Evolutionary conservation across 176 grass and related monocot genomes (phyloP), one percentile per base, ranked within the genome.

Genomic region (Pharus latifolius): DNA sequence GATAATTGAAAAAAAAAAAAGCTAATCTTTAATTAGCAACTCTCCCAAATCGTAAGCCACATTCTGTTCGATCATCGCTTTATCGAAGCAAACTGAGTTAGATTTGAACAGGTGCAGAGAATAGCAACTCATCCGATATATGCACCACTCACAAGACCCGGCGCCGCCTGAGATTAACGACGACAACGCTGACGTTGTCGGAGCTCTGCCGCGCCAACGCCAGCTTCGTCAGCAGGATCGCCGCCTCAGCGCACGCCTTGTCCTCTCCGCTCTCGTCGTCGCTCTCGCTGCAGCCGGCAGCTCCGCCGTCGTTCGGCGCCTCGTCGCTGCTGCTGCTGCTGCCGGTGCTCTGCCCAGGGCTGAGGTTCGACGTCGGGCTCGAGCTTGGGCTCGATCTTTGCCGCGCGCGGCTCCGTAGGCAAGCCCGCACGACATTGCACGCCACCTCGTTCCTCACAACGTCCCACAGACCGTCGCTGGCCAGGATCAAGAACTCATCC

Each of bases 401-500:
- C 6, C 27, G 45, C 3, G 37, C 49, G 1, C 38, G 23, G 56
- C 45, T 69, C 32, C 74, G 70, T 51, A 98, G 60, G 78, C 89
- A 98, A 43, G 71, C 67, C 11, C 84, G 75, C 18, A 87, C 87
- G 51, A 98, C 63, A 37, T 90, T 69, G 81, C 89, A 98, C 0
- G 94, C 89, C 75, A 85, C 73, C 78, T 98, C 83, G 63, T 98
- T 93, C 69, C 53, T 77, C 48, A 98, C 89, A 64, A 98, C 94
- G 62, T 93, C 94, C 94, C 94, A 98, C 17, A 98, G 81, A 2
- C 94, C 89, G 69, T 98, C 94, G 56, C 79, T 98, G 27, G 86
- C 94, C 49, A 98, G 78, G 74, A 98, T 85, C 24, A 98, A 66
- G 65, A 79, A 92, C 62, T 98, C 89, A 75, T 98, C 89, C 44